Evolutionary conservation across 495 filamentous ascomycete genomes (phyloP), one percentile per base, ranked within the genome.

Genomic region (Penicillium crystallinum): DNA sequence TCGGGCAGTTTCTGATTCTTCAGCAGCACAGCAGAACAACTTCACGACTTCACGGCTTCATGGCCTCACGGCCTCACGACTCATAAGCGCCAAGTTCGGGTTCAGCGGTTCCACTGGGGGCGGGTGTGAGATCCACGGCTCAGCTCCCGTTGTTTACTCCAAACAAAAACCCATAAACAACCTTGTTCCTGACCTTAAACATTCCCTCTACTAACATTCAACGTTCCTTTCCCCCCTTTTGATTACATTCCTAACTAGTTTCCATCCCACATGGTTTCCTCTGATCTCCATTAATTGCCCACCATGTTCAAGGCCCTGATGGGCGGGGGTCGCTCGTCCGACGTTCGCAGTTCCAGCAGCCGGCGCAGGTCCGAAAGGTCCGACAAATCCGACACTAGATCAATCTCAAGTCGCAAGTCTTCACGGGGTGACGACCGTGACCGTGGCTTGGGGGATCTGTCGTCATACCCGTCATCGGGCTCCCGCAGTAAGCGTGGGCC

Each of bases 391-490:
- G 63, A 54, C 69, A 70, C 45, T 11, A 50, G 30, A 42, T 50
- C 48, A 14, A 50, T 41, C 48, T 50, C 48, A 41, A 74, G 72
- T 47, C 71, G 76, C 56, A 80, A 73, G 56, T 71, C 78, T 35
- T 66, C 77, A 68, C 72, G 77, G 66, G 75, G 69, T 75, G 77
- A 79, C 68, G 77, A 79, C 71, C 77, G 77, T 71, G 70, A 77
- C 52, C 72, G 77, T 37, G 71, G 66, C 52, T 53, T 74, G 54
- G 73, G 71, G 40, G 72, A 74, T 58, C 54, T 72, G 57, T 60
- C 63, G 19, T 48, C 57, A 35, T 69, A 73, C 49, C 58, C 69
- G 22, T 65, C 70, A 7, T 71, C 73, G 12, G 53, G 63, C 51
- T 72, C 64, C 46, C 64, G 67, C 15, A 70, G 67, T 58, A 66